Base-by-base conservation (phyloP, 768 basidiomycete genomes). In the Leccinellum rugosiceps region DNA sequence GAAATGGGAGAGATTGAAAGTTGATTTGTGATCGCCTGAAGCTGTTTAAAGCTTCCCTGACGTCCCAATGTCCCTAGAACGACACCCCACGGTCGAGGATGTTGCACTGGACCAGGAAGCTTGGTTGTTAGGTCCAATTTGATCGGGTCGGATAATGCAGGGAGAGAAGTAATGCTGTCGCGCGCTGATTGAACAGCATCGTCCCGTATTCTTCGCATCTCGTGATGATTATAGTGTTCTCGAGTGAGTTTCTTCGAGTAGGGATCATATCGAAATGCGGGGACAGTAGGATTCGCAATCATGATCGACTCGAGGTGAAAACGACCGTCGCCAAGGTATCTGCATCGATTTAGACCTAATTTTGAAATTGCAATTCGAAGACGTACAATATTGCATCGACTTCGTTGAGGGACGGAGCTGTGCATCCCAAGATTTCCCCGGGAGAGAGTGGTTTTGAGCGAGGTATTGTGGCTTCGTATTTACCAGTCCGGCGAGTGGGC, bases 301-400 rank as follows among this genome's bases (percentile, higher is more conserved):
- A 99, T 99, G 70, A 98, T 94, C 14, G 93, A 91, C 73, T 99
- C 97, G 17, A 98, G 82, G 70, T 98, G 97, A 77, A 99, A 99
- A 10, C 97, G 88, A 21, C 97, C 97, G 65, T 99, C 97, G 17
- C 97, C 97, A 26, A 99, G 83, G 72, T 98, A 99, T 65, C 94
- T 97, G 58, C 49, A 32, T n/a, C 17, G 54, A 19, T 35, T 57
- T 44, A 60, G 59, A 58, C 13, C n/a, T 28, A 43, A 25, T 31
- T 31, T 58, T 19, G 32, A 26, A 52, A 31, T 21, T 14, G 52
- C 14, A 28, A 58, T 47, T 43, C 21, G 26, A 14, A 34, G 6
- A 75, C 87, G 52, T 75, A 96, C 94, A 99, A 77, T n/a, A 98
- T 72, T 1, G 94, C 96, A 65, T 99, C 97, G 9, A 93, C 87